Evolutionary conservation across 495 filamentous ascomycete genomes (phyloP), one percentile per base, ranked within the genome.

Genomic region (Talaromyces wortmannii): DNA sequence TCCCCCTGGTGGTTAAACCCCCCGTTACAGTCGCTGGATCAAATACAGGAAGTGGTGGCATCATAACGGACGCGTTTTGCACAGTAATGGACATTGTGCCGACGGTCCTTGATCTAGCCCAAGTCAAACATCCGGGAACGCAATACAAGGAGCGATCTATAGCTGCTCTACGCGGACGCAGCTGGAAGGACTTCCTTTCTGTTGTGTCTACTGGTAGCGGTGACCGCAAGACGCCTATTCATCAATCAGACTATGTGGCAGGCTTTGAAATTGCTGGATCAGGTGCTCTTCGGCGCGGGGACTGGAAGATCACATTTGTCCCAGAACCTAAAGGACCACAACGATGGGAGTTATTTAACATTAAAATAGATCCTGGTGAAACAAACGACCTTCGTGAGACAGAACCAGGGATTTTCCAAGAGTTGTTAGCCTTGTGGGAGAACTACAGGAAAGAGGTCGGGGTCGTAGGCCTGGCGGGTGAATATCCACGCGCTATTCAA

Each of bases 51-150:
- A 50, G 63, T 18, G 64, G 78, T 50, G 71, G 66, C 13, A 23
- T 23, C 1, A 23, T 23, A 23, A 23, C 23, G 23, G 57, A 73
- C 56, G 54, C 60, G 13, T 80, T 78, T 62, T 66, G 62, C 46
- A 81, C 71, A 6, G 70, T 79, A 16, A 79, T 79, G 77, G 78
- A 81, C 60, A 57, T 78, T 7, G 67, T 67, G 42, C 77, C 73
- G 7, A 78, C 70, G 10, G 64, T 79, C 48, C 64, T 82, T 30
- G 73, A 79, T 29, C 67, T 80, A 57, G 78, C 73, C 0, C 74
- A 76, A 31, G 66, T 81, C 7, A 56, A 63, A 52, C 76, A 77
- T 58, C 78, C 76, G 3, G 71, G 67, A 6, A 64, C 74, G 6
- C 73, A 62, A 4, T 80, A 74, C 57, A 66, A 73, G 55, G 72